Evolutionary conservation across 768 basidiomycete species (phyloP), one percentile per base, ranked within the genome.

Genomic region (Lactarius tabidus): DNA sequence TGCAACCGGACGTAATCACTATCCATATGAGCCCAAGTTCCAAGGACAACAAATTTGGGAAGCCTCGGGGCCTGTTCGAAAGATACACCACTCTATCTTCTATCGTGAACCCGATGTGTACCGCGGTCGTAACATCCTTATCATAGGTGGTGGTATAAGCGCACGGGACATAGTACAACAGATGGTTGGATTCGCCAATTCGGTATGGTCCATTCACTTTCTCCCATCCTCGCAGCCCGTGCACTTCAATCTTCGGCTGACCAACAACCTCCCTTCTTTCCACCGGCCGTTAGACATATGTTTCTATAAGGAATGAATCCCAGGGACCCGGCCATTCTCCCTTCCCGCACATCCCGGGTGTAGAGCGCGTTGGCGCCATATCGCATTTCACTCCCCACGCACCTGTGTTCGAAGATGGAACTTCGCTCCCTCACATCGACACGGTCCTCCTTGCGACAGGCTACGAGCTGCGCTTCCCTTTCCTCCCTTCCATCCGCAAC

Each of bases 1-100:
- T 38, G 83, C 83, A 28, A 79, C 74, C n/a, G 85, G 85, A 6
- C 82, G 82, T 64, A 81, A 85, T 63, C 84, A 84, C 66, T 75
- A 80, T 62, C 84, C 86, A 2, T 75, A 75, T 29, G 74, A 79
- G 2, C 80, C 79, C 6, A 66, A 69, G 6, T 85, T 81, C 75
- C 71, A 70, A 15, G 85, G 85, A 1, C 77, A 81, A 59, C 77
- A 82, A 2, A 75, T 74, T 6, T 86, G 86, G 85, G 70, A 83
- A 12, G 74, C 71, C 4, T 67, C 69, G 3, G 59, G 65, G 10
- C 64, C 72, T 26, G 65, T 70, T 45, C 77, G 82, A 31, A 74
- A 80, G 63, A 77, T 85, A 1, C 35, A 80, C 12, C 85, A 85
- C 70, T 83, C 83, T 23, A 45, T 45, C 43, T 45, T 45, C 10